Percentiles rank a stretch among this genome's conserved stretches.
Evolutionary conservation across 2,329 filamentous ascomycete genomes (phyloP).

Genomic region (Neophaeococcomyces aloes): DNA sequence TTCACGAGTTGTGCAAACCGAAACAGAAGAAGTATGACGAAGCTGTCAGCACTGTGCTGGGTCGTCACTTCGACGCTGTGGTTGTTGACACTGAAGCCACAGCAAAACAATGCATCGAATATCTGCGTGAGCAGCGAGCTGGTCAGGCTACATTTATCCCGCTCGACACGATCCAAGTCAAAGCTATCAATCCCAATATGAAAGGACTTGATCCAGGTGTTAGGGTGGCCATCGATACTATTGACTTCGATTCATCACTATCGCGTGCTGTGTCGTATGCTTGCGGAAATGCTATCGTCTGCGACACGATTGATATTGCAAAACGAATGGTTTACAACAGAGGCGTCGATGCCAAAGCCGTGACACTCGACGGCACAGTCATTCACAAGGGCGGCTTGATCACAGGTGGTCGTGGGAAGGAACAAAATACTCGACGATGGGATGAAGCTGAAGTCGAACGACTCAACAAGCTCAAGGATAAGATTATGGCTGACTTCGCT

Average conservation of each 20-base stretch:
- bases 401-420: slow-evolving; percentile 81
- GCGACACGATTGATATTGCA: slow-evolving; percentile 74
- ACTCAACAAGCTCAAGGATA: slow-evolving; percentile 64
- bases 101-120: slow-evolving; percentile 85
- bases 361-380: slow-evolving; percentile 87
- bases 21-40: slow-evolving; percentile 96
- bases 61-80: slow-evolving; percentile 85
- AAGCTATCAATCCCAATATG: slow-evolving; percentile 75
- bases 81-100: slow-evolving; percentile 93
- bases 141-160: slow-evolving; percentile 90
- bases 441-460: slow-evolving; percentile 84
- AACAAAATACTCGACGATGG: slow-evolving; percentile 68
- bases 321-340: slow-evolving; percentile 82
- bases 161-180: slow-evolving; percentile 93
- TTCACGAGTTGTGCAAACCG: slow-evolving; percentile 85
- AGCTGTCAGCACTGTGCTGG: slow-evolving; percentile 83
- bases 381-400: slow-evolving; percentile 95
- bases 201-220: slow-evolving; percentile 78
- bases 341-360: slow-evolving; percentile 80
- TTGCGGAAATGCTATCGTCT: slow-evolving; percentile 89
- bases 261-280: slow-evolving; percentile 91
- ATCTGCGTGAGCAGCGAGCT: slow-evolving; percentile 80
- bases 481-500: slow-evolving; percentile 65
- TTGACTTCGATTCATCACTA: slow-evolving; percentile 80
- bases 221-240: slow-evolving; percentile 86